A percentile compares a stretch with the other conserved stretches of the same genome.
Evolutionary conservation across 2,329 filamentous ascomycete species (phyloP).

Genomic region (Calonectria pauciramosa): DNA sequence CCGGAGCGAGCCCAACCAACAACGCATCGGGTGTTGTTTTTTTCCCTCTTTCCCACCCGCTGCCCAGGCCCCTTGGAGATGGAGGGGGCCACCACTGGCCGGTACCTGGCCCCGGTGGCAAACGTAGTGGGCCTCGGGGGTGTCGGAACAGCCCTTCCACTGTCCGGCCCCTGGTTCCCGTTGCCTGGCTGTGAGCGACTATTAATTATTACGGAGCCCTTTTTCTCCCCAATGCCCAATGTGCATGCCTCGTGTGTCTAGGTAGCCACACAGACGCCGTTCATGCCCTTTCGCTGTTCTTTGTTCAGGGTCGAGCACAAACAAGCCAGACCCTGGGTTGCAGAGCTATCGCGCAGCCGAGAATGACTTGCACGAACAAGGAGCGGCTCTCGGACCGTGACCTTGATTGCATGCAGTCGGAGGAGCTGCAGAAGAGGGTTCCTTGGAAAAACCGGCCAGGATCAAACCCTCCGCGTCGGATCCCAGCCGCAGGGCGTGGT

Average conservation of each 20-base stretch:
- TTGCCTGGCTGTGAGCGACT: conserved; percentile 42
- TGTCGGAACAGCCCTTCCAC: conserved; percentile 31
- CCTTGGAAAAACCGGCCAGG: background rate
- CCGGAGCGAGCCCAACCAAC: conserved; percentile 16
- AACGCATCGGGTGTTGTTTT: background rate
- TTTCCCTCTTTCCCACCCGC: background rate
- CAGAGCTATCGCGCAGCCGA: background rate
- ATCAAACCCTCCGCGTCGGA: conserved; percentile 7
- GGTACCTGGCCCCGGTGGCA: conserved; percentile 41
- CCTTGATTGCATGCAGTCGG: conserved; percentile 2
- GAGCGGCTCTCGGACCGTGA: conserved; percentile 1
- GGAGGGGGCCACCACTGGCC: conserved; percentile 14
- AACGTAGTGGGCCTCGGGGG: conserved; percentile 33
- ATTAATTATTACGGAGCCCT: conserved; percentile 6
- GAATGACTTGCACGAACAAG: conserved; percentile 1
- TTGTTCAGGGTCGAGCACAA: conserved; percentile 3
- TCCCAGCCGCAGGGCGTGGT: background rate
- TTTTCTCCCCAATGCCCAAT: background rate
- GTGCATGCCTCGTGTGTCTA: background rate
- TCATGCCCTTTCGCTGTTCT: background rate
- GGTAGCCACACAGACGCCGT: conserved; percentile 2
- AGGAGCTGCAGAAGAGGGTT: background rate
- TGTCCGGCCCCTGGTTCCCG: conserved; percentile 44
- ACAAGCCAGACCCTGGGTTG: background rate
- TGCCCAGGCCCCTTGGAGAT: background rate